These are phyloP conservation scores for Diaporthe aspalathi DNA, from an alignment of 2,329 filamentous ascomycete genomes.

Conservation along the genomic window DNA sequence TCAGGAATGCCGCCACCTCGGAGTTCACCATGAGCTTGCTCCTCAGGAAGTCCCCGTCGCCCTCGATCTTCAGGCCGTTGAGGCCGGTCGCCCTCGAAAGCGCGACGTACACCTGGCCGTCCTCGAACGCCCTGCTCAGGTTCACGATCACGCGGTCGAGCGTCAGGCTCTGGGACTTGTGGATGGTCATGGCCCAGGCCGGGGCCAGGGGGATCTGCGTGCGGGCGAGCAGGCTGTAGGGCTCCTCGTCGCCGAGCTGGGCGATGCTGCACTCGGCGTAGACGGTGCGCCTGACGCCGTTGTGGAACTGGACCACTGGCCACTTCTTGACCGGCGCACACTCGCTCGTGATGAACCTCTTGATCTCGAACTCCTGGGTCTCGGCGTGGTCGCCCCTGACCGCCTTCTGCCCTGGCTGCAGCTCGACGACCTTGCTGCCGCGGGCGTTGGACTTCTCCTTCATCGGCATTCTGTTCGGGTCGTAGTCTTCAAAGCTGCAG, in stretches of 20 bases:
- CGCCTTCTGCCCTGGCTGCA: slow-evolving; percentile 36
- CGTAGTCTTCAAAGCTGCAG: slow-evolving; percentile 54
- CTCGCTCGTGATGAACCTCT: slow-evolving; percentile 50
- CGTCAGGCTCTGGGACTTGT: slow-evolving; percentile 73
- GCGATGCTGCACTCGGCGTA: slow-evolving; percentile 62
- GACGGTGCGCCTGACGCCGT: slow-evolving; percentile 58
- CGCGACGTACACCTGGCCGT: slow-evolving; percentile 73
- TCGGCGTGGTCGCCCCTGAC: slow-evolving; percentile 53
- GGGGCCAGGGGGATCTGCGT: slow-evolving; percentile 71
- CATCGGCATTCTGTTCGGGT: slow-evolving; percentile 45
- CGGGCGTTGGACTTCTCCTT: background rate
- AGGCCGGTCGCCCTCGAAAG: slow-evolving; percentile 66
- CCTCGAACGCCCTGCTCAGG: slow-evolving; percentile 62
- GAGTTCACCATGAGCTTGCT: slow-evolving; percentile 48
- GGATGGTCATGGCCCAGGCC: slow-evolving; percentile 73
- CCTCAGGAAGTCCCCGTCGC: slow-evolving; percentile 44
- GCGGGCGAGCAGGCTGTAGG: slow-evolving; percentile 62
- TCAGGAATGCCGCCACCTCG: slow-evolving; percentile 50
- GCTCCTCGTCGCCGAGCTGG: slow-evolving; percentile 57
- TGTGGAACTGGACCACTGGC: slow-evolving; percentile 66
- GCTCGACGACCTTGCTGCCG: slow-evolving; percentile 1
- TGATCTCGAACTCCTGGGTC: slow-evolving; percentile 52
- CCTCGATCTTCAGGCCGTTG: slow-evolving; percentile 58
- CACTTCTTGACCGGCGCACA: slow-evolving; percentile 51
- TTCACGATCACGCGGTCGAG: slow-evolving; percentile 69